Evolutionary conservation across 2,329 filamentous ascomycete species (phyloP).

Genomic region (Neoascochyta sp.): DNA sequence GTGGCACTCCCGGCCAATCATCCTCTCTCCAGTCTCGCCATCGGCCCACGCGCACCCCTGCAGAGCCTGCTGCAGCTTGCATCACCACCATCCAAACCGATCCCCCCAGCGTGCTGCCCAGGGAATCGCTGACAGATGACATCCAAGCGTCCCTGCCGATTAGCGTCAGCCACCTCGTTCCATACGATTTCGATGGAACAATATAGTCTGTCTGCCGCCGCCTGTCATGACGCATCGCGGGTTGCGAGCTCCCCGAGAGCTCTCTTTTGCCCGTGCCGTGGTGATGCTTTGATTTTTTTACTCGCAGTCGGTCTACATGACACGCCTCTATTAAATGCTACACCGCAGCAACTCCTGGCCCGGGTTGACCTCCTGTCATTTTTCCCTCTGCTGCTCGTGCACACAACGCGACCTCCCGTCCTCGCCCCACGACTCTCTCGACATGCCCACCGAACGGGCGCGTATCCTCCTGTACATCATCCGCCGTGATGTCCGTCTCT

Average conservation of each 20-base stretch:
- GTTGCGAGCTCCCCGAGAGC: slow-evolving; percentile 7
- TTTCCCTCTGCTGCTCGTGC: slow-evolving; percentile 24
- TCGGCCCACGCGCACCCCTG: slow-evolving; percentile 18
- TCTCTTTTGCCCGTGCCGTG: slow-evolving; percentile 14
- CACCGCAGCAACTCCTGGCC: slow-evolving; percentile 33
- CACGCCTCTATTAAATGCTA: slow-evolving; percentile 26
- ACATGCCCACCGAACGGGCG: slow-evolving; percentile 20
- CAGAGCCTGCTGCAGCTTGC: slow-evolving; percentile 18
- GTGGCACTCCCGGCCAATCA: too few relatives aligned
- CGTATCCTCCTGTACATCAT: slow-evolving; percentile 66
- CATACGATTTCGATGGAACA: slow-evolving; percentile 19
- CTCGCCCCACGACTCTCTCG: slow-evolving; percentile 10
- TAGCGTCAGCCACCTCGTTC: slow-evolving; percentile 21
- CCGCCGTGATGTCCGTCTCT: slow-evolving; percentile 67
- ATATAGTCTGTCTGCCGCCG: slow-evolving; percentile 14
- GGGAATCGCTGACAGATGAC: slow-evolving; percentile 27
- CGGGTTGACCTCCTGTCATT: slow-evolving; percentile 23
- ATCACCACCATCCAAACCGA: slow-evolving; percentile 22
- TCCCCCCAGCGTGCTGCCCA: slow-evolving; percentile 25
- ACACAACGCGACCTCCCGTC: slow-evolving; percentile 12
- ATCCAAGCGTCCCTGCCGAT: slow-evolving; percentile 14
- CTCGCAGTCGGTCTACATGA: slow-evolving; percentile 12
- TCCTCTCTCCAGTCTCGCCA: too few relatives aligned
- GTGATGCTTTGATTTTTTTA: too few relatives aligned
- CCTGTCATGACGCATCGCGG: slow-evolving; percentile 22